Base-by-base conservation (phyloP, 441 rosid genomes). In the Metrosideros polymorpha region DNA sequence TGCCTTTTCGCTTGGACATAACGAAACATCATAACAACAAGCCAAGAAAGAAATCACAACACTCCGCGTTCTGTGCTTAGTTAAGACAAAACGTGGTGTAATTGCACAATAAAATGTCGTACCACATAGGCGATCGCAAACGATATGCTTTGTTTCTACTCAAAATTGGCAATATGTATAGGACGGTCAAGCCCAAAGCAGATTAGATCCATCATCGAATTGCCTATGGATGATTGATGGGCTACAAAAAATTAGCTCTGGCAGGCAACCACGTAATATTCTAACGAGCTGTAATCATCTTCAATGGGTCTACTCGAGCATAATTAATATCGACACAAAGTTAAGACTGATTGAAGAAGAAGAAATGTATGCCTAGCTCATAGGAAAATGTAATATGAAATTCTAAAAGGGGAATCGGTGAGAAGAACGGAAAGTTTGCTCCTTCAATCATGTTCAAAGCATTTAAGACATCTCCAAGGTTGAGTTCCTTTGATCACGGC, bases 21-120 rank as follows among this genome's bases (percentile, higher is more conserved):
- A 24, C 12, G 5, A 1, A 54, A 54, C 0, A 2, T 24, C 1
- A 0, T 54, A 8, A n/a, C n/a, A n/a, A n/a, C n/a, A 4, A 54
- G 57, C 24, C 2, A 54, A 8, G n/a, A 9, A 54, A 54, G n/a
- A 54, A 54, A 10, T 1, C 1, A 12, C 22, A 54, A 7, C 3
- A 27, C n/a, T 54, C 9, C n/a, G 24, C 57, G 27, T 54, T 54
- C 9, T 54, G 24, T 54, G n/a, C 57, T 54, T 24, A 0, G 1
- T 54, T 22, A 54, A 54, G 56, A 54, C 56, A 9, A 5, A 54
- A 54, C 27, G 7, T 7, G 6, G 12, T 0, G 27, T 54, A 4
- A 54, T 1, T 54, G 2, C 1, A 54, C 1, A 2, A 54, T 54
- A 18, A 19, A 53, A 53, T 53, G 56, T 22, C 12, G 56, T 4